phyloP scores from a whole-genome alignment of 495 filamentous ascomycete species.

The Aspergillus asperescens region DNA sequence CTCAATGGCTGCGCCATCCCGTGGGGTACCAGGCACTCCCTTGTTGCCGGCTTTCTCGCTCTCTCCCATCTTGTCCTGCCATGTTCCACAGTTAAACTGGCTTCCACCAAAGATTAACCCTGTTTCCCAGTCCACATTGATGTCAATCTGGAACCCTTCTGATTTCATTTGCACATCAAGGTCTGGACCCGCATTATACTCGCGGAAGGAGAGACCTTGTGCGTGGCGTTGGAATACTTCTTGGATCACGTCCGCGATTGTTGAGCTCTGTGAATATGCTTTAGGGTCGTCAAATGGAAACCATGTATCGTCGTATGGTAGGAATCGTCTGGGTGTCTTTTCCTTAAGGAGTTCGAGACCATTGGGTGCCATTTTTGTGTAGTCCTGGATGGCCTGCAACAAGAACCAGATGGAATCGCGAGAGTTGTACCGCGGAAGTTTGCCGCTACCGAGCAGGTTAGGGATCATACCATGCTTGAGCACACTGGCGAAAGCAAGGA shows the following conservation, averaged over 20 bases:
- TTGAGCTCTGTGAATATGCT: slow-evolving; percentile 77
- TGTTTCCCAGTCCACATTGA: slow-evolving; percentile 87
- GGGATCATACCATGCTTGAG: slow-evolving; percentile 99
- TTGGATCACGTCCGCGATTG: slow-evolving; percentile 82
- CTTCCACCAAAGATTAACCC: slow-evolving; percentile 93
- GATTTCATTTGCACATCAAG: slow-evolving; percentile 92
- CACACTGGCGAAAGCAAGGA: slow-evolving; percentile 91
- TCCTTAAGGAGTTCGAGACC: slow-evolving; percentile 70
- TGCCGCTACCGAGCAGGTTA: slow-evolving; percentile 82
- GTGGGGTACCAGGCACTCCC: slow-evolving; percentile 90
- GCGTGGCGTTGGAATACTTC: slow-evolving; percentile 92
- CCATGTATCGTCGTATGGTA: slow-evolving; percentile 93
- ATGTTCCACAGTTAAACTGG: slow-evolving; percentile 93
- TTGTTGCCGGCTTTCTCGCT: slow-evolving; percentile 85
- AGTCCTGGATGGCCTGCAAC: slow-evolving; percentile 91
- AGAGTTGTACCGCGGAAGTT: slow-evolving; percentile 91
- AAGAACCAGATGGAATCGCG: slow-evolving; percentile 98
- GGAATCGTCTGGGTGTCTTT: slow-evolving; percentile 76
- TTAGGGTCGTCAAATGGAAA: slow-evolving; percentile 74
- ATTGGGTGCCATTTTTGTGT: slow-evolving; percentile 73
- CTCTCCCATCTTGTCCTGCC: slow-evolving; percentile 99
- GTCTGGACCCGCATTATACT: slow-evolving; percentile 84
- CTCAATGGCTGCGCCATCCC: slow-evolving; percentile 92
- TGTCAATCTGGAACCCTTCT: slow-evolving; percentile 85
- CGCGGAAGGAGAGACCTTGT: slow-evolving; percentile 78